Evolutionary conservation across 1,284 basidiomycete genomes (phyloP).

Genomic region (Ustilago tritici): DNA sequence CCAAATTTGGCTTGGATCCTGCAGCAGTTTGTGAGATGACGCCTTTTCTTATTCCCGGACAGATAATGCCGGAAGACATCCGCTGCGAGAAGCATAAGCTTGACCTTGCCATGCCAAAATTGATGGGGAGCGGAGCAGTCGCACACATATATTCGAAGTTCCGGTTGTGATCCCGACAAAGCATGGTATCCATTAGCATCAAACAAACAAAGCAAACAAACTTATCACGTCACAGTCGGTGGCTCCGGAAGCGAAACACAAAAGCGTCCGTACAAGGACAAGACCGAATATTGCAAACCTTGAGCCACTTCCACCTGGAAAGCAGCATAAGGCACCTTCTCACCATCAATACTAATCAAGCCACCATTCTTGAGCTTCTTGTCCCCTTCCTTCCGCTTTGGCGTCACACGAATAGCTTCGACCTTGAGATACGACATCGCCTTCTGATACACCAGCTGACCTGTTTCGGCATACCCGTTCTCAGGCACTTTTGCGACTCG

Average conservation of each 20-base stretch:
- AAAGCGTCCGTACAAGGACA: slow-evolving; percentile 52
- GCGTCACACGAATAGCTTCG: slow-evolving; percentile 64
- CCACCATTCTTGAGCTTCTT: slow-evolving; percentile 47
- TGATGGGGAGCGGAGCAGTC: background rate
- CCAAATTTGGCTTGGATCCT: slow-evolving; percentile 10
- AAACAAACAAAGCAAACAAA: background rate
- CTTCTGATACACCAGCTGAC: slow-evolving; percentile 57
- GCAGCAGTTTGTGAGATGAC: slow-evolving; percentile 13
- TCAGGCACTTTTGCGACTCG: slow-evolving; percentile 57
- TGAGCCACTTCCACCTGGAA: slow-evolving; percentile 82
- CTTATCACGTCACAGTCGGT: slow-evolving; percentile 13
- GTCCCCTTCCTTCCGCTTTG: slow-evolving; percentile 50
- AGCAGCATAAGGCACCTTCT: slow-evolving; percentile 81
- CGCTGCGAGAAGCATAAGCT: background rate
- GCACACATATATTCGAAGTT: background rate
- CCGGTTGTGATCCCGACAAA: background rate
- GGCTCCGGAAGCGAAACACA: slow-evolving; percentile 41
- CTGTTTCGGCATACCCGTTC: slow-evolving; percentile 56
- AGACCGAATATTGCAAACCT: slow-evolving; percentile 41
- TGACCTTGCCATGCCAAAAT: background rate
- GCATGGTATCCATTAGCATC: slow-evolving; percentile 5
- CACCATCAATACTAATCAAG: slow-evolving; percentile 78
- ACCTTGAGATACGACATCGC: slow-evolving; percentile 63
- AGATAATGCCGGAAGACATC: slow-evolving; percentile 10
- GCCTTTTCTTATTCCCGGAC: slow-evolving; percentile 8